Evolutionary conservation across 225 moss, liverwort and hornwort species (phyloP), one percentile per base, ranked within the genome.

Genomic region (Physcomitrium patens): DNA sequence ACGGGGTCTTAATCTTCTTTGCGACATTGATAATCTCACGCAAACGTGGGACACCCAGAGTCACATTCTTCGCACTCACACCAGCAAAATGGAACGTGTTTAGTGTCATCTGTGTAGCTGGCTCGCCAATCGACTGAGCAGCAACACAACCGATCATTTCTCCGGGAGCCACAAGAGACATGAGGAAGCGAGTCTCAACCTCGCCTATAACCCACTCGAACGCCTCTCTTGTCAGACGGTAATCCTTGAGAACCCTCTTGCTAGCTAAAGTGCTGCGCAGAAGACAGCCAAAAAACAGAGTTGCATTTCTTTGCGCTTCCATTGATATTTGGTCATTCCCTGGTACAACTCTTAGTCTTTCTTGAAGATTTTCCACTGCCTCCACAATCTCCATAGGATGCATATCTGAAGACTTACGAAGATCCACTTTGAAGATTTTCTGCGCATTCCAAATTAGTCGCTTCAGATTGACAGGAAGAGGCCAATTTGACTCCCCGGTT

Each of bases 331-430:
- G 89, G 79, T 99, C 99, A n/a, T 99, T 94, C 20, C 99, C 99
- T 17, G 95, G 89, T n/a, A 99, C 99, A 67, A 99, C 95, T 80
- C 93, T 91, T 60, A 99, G 83, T 48, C 90, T 79, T 85, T 99
- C 99, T 80, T 95, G 94, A 64, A 99, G 82, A 82, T 95, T 99
- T 77, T 99, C 99, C 64, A 99, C 93, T 45, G 95, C 91, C 60
- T 99, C 99, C 49, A 99, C 95, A 76, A 99, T 99, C 88, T 99
- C 99, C 99, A 99, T 99, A 4, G 99, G 99, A 84, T 99, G 99
- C 95, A 99, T 93, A 61, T 99, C 99, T 57, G 95, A 99, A 47
- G 93, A 89, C 75, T 86, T 99, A 26, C 91, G 93, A 14, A 91
- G 89, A 76, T 99, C 92, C 19, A 99, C 95, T 81, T 99, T 99